These are phyloP conservation scores for Babesia bovis DNA, from an alignment of 169 alveolate species.

Conservation along the genomic window DNA sequence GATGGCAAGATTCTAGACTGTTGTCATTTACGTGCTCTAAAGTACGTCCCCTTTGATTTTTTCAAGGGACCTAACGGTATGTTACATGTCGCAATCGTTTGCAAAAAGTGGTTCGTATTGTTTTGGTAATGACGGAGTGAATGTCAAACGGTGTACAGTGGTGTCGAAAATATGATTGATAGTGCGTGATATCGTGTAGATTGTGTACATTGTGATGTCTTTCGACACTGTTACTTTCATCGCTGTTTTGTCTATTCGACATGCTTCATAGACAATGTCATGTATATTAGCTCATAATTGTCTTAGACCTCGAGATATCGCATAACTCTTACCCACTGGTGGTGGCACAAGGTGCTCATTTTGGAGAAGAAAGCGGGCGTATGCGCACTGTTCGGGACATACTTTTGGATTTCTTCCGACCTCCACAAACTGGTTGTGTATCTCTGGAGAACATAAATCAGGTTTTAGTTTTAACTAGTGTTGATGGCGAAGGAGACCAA, in stretches of 20 bases:
- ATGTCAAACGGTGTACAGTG: neutral
- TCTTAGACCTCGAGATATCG: slow-evolving; percentile 32
- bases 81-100: neutral
- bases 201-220: too few relatives aligned
- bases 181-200: too few relatives aligned
- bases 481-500: slow-evolving; percentile 25
- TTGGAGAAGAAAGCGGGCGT: slow-evolving; percentile 52
- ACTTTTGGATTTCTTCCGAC: slow-evolving; percentile 52
- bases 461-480: slow-evolving; percentile 42
- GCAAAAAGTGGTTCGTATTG: neutral
- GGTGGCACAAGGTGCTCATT: slow-evolving; percentile 55
- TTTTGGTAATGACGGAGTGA: too few relatives aligned
- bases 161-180: too few relatives aligned
- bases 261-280: too few relatives aligned
- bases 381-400: slow-evolving; percentile 50
- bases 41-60: slow-evolving; percentile 41
- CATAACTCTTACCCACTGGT: slow-evolving; percentile 52
- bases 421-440: slow-evolving; percentile 38
- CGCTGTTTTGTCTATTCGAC: too few relatives aligned
- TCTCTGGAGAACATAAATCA: slow-evolving; percentile 56
- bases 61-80: slow-evolving; percentile 41
- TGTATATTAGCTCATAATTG: neutral
- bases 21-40: slow-evolving; percentile 25
- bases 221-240: too few relatives aligned
- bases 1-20: slow-evolving; percentile 53